These are phyloP conservation scores for Rhizoctonia solani DNA, from an alignment of 1,284 basidiomycete species.

Conservation along the genomic window DNA sequence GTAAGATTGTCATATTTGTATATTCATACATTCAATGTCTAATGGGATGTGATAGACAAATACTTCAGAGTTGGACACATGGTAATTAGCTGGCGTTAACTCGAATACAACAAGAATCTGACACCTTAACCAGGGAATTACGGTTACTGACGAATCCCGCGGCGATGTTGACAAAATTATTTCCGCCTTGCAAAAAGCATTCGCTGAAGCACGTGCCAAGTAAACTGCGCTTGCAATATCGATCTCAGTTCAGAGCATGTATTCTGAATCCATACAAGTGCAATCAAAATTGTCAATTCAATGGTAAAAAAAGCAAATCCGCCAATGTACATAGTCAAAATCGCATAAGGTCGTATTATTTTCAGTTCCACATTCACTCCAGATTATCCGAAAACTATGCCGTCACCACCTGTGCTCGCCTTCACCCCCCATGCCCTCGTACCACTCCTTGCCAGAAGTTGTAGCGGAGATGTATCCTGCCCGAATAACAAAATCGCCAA, in stretches of 20 bases:
- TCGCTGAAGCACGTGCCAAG: slow-evolving; percentile 52
- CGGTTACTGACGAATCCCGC: slow-evolving; percentile 69
- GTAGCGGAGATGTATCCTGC: slow-evolving; percentile 83
- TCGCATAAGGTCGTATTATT: neutral
- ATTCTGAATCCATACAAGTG: neutral
- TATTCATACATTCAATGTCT: neutral
- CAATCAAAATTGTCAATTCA: too few relatives aligned
- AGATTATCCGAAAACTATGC: slow-evolving; percentile 34
- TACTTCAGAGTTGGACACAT: slow-evolving; percentile 77
- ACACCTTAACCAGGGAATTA: slow-evolving; percentile 61
- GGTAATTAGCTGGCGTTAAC: slow-evolving; percentile 41
- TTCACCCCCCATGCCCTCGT: slow-evolving; percentile 77
- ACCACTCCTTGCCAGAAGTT: slow-evolving; percentile 78
- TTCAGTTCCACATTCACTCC: neutral
- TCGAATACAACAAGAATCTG: slow-evolving; percentile 39
- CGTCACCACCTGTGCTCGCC: slow-evolving; percentile 51
- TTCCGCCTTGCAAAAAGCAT: slow-evolving; percentile 61
- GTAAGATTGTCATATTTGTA: slow-evolving; percentile 51
- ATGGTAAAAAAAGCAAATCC: slow-evolving; percentile 41
- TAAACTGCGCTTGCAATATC: too few relatives aligned
- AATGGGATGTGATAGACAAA: slow-evolving; percentile 55
- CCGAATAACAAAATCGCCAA: slow-evolving; percentile 94
- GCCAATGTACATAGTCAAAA: too few relatives aligned
- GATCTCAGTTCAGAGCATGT: too few relatives aligned
- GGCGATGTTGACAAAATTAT: slow-evolving; percentile 81